phyloP scores from a whole-genome alignment of 129 eudicot genomes.

The Flaveria ramosissima region DNA sequence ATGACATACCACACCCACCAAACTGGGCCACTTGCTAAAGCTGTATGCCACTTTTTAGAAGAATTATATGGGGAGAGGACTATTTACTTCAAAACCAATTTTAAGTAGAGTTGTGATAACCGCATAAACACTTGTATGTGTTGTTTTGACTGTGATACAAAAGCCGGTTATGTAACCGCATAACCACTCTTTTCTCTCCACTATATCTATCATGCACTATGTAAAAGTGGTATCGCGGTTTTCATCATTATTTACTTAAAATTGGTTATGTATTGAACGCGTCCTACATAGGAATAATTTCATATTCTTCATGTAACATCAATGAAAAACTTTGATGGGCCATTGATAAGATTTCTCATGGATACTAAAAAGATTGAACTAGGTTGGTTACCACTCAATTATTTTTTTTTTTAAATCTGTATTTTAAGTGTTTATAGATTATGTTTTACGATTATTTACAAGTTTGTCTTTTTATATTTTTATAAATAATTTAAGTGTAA shows the following conservation, averaged over 20 bases:
- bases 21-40: slow-evolving; percentile 48
- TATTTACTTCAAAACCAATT: no score
- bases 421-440: not conserved
- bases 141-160: no score
- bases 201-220: no score
- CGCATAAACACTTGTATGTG: not conserved
- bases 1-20: slow-evolving; percentile 44
- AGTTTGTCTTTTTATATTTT: not conserved
- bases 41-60: slow-evolving; percentile 38
- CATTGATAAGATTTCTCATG: slow-evolving; percentile 8
- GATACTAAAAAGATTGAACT: not conserved
- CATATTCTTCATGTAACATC: not conserved
- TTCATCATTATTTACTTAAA: not conserved
- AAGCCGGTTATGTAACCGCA: no score
- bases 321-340: slow-evolving; percentile 24
- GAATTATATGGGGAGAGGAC: slow-evolving; percentile 5
- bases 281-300: not conserved
- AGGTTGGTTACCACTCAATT: not conserved
- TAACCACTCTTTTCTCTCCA: no score
- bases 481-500: not conserved
- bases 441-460: not conserved
- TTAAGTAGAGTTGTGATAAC: no score
- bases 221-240: no score
- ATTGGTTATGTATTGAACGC: not conserved
- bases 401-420: not conserved